These are phyloP conservation scores for Magnaporthiopsis incrustans DNA, from an alignment of 2,329 filamentous ascomycete species.

Conservation along the genomic window DNA sequence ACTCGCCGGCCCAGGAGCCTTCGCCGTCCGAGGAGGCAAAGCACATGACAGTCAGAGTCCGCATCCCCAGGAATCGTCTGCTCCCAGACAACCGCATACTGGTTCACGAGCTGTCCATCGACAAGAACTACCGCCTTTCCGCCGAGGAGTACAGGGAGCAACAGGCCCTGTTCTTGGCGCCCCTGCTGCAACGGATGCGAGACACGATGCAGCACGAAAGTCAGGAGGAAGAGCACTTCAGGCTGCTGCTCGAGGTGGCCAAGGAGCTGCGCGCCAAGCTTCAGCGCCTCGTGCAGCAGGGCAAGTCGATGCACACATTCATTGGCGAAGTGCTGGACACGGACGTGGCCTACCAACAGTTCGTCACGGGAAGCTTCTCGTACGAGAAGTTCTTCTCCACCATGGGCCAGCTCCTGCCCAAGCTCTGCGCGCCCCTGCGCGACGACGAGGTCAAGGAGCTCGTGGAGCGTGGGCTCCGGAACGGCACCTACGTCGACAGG, in stretches of 20 bases:
- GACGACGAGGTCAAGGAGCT: conserved; percentile 67
- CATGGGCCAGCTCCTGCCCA: conserved; percentile 67
- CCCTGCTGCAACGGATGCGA: conserved; percentile 49
- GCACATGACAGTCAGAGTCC: conserved; percentile 28
- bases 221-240: conserved; percentile 55
- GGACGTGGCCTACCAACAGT: conserved; percentile 62
- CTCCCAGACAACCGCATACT: conserved; percentile 68
- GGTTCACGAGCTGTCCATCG: conserved; percentile 72
- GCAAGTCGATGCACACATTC: conserved; percentile 65
- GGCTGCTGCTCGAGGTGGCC: conserved; percentile 63
- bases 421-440: conserved; percentile 73
- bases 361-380: conserved; percentile 64
- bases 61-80: conserved; percentile 23
- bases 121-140: conserved; percentile 69
- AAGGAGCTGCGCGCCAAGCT: conserved; percentile 65
- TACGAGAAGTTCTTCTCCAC: conserved; percentile 74
- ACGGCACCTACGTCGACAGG: conserved; percentile 63
- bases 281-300: conserved; percentile 60
- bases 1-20: conserved; percentile 21
- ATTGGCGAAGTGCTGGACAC: conserved; percentile 70
- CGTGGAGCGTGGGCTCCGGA: conserved; percentile 50
- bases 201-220: conserved; percentile 60
- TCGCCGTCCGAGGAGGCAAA: conserved; percentile 9
- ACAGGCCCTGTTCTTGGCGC: conserved; percentile 38
- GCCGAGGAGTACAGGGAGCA: conserved; percentile 50